Percentiles rank a stretch among this genome's conserved stretches.
Conservation (phyloP, 176 grass and related monocot genomes). For the barley (Hordeum vulgare) region DNA sequence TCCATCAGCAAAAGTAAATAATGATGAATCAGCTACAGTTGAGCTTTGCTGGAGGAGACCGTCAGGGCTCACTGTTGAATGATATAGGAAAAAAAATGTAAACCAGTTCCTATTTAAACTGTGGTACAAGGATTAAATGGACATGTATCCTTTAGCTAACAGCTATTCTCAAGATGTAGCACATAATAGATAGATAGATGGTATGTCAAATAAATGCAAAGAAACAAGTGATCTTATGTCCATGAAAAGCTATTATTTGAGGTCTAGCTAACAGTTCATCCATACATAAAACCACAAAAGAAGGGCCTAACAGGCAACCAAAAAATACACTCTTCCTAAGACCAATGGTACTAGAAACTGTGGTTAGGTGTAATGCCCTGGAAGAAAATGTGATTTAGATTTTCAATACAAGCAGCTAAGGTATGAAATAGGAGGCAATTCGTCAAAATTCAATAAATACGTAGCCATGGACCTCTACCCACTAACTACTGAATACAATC, state of each 20-base stretch:
- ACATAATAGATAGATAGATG: not conserved
- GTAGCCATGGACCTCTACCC: not conserved
- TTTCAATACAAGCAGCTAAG: not conserved
- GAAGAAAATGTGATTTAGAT: not conserved
- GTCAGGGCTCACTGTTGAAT: conserved; percentile 82
- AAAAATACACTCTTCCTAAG: conserved; percentile 1
- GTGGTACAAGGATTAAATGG: not conserved
- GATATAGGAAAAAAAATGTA: conserved; percentile 1
- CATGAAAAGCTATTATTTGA: not conserved
- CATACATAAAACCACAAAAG: not conserved
- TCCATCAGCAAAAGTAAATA: conserved; percentile 81
- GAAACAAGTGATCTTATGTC: not conserved
- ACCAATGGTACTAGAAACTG: not conserved
- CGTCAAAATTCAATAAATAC: not conserved
- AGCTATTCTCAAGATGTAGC: not conserved
- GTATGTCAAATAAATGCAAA: conserved; percentile 6
- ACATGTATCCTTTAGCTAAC: not conserved
- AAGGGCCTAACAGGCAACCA: not conserved
- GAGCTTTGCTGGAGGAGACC: conserved; percentile 97
- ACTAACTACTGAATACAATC: conserved; percentile 10
- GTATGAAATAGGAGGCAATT: not conserved
- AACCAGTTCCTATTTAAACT: not conserved
- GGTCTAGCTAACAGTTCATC: not conserved
- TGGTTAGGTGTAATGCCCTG: not conserved
- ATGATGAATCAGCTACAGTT: conserved; percentile 74